These are phyloP conservation scores for Candida mattraensis DNA, from an alignment of 805 yeast species.

Conservation along the genomic window DNA sequence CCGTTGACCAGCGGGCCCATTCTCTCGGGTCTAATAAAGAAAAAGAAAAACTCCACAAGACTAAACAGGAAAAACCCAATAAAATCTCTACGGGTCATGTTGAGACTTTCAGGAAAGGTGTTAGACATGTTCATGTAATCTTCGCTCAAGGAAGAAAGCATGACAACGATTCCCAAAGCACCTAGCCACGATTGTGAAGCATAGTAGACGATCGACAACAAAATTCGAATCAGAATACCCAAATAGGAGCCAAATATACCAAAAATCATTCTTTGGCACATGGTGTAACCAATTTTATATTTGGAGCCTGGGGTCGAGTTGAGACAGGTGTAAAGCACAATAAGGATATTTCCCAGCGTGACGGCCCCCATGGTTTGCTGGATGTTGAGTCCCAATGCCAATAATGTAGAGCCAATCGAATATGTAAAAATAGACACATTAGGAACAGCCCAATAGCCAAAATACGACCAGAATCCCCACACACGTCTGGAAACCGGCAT, in stretches of 20 bases:
- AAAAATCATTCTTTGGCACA: constrained; percentile 43
- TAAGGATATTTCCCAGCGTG: constrained; percentile 47
- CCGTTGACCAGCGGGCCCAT: constrained; percentile 11
- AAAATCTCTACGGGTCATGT: constrained; percentile 42
- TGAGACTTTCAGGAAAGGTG: constrained; percentile 38
- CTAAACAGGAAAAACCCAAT: constrained; percentile 46
- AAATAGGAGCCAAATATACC: constrained; percentile 47
- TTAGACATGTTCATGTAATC: constrained; percentile 40
- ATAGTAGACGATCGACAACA: constrained; percentile 47
- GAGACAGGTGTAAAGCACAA: constrained; percentile 42
- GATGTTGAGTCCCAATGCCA: constrained; percentile 46
- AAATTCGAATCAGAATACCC: constrained; percentile 43
- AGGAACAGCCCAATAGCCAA: constrained; percentile 25
- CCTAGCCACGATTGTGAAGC: constrained; percentile 47
- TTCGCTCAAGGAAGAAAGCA: constrained; percentile 40
- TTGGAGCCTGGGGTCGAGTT: constrained; percentile 49
- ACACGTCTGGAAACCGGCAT: constrained; percentile 37
- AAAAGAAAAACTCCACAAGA: constrained; percentile 40
- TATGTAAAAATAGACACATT: constrained; percentile 30
- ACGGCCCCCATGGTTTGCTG: constrained; percentile 45
- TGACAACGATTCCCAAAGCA: constrained; percentile 40
- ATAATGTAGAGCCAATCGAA: constrained; percentile 42
- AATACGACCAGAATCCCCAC: constrained; percentile 34
- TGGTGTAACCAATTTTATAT: constrained; percentile 51
- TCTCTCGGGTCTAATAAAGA: constrained; percentile 41